Percentiles rank a stretch among this genome's conserved stretches.
Evolutionary conservation across 108 stramenopile genomes (phyloP).

Genomic region (Epipyxis sp.): DNA sequence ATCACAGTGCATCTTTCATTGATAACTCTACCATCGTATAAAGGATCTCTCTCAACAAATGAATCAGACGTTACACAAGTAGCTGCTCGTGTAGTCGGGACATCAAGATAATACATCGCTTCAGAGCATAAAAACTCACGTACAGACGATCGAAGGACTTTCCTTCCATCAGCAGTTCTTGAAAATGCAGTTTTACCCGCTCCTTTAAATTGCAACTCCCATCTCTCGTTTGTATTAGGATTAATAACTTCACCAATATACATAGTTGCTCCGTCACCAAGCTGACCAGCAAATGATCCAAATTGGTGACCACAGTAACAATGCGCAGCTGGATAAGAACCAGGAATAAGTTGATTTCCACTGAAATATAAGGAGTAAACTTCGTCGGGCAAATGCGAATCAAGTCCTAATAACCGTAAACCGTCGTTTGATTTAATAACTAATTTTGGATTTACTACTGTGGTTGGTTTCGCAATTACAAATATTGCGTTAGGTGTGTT

Average conservation of each 20-base stretch:
- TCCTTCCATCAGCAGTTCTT: constrained; percentile 40
- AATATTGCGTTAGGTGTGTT: not conserved
- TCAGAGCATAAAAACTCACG: constrained; percentile 45
- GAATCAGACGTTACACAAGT: constrained; percentile 33
- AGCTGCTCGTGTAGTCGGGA: constrained; percentile 38
- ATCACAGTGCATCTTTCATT: constrained; percentile 36
- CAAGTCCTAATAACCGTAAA: constrained; percentile 7
- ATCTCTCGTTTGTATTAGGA: constrained; percentile 5
- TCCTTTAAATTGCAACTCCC: constrained; percentile 49
- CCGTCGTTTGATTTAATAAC: not conserved
- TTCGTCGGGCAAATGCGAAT: not conserved
- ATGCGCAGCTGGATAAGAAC: constrained; percentile 22
- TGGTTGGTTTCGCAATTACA: not conserved
- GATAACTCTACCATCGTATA: constrained; percentile 22
- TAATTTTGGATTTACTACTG: not conserved
- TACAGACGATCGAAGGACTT: constrained; percentile 41
- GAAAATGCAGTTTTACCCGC: constrained; percentile 42
- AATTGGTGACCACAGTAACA: constrained; percentile 46
- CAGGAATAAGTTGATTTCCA: constrained; percentile 20
- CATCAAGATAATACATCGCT: constrained; percentile 39
- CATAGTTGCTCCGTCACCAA: constrained; percentile 44
- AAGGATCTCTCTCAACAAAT: constrained; percentile 17
- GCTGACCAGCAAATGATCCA: constrained; percentile 48
- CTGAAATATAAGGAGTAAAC: not conserved
- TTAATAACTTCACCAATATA: constrained; percentile 38